A percentile compares a stretch with the other conserved stretches of the same genome.
These are phyloP conservation scores for Pythium sukuiense DNA, from an alignment of 352 stramenopile genomes.

Conservation along the genomic window DNA sequence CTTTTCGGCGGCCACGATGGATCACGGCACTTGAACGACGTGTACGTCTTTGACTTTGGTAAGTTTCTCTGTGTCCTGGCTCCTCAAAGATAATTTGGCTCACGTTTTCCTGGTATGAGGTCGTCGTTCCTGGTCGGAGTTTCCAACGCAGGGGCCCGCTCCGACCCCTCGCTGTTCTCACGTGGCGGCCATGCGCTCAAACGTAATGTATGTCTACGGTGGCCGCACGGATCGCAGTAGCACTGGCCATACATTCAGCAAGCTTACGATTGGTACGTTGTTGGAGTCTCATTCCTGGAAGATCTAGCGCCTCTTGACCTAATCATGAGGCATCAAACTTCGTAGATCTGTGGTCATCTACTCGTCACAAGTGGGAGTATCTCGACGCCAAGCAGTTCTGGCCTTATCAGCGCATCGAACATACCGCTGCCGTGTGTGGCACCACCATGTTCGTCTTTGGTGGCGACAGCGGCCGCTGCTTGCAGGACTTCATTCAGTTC, in stretches of 20 bases:
- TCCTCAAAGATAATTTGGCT: too few relatives aligned
- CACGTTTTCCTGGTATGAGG: too few relatives aligned
- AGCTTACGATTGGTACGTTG: constrained; percentile 84
- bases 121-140: constrained; percentile 88
- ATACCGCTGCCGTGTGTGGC: constrained; percentile 93
- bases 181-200: constrained; percentile 91
- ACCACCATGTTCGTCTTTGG: constrained; percentile 93
- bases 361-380: constrained; percentile 63
- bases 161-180: constrained; percentile 96
- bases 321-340: too few relatives aligned
- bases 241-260: constrained; percentile 98
- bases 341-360: too few relatives aligned
- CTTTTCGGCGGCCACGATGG: constrained; percentile 97
- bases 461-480: constrained; percentile 94
- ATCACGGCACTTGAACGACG: constrained; percentile 96
- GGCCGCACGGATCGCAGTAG: constrained; percentile 95
- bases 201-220: constrained; percentile 95
- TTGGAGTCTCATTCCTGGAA: too few relatives aligned
- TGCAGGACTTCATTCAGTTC: constrained; percentile 96
- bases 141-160: constrained; percentile 86
- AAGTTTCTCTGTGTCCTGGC: too few relatives aligned
- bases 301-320: too few relatives aligned
- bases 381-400: constrained; percentile 77
- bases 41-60: constrained; percentile 97
- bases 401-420: constrained; percentile 94